Base-by-base conservation (phyloP, 768 basidiomycete genomes). In the Lentinula edodes region DNA sequence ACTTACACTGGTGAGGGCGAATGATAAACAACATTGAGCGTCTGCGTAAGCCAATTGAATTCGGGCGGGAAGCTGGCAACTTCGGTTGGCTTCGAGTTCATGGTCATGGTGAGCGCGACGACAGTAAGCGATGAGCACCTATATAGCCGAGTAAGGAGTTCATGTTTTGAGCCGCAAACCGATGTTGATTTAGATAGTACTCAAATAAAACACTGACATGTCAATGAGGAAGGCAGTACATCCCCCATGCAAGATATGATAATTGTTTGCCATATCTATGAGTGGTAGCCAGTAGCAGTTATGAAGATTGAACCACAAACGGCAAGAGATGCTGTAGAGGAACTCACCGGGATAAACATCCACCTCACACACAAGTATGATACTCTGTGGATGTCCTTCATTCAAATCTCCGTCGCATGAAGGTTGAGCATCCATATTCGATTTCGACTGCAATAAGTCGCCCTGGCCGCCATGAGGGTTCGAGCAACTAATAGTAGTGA, bases 251-350 rank as follows among this genome's bases (percentile, higher is more conserved):
- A 56, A 28, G n/a, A n/a, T 42, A n/a, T 56, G 41, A 28, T 43
- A 18, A 45, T 56, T 41, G 41, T 56, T 56, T 42, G 55, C 55
- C 55, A 56, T 56, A 42, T 56, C 55, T 56, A 8, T 23, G 18
- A 5, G 36, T 39, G 12, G 36, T 39, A 35, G 13, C 13, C 4
- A 18, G n/a, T 36, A 53, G 52, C 53, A 15, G 4, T 12, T 28
- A 16, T 0, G 7, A 36, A 39, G 6, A 9, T 28, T 55, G 35
- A 12, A 20, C 23, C 9, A 13, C 18, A 42, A 20, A 23, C 9
- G 12, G 15, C 13, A 9, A 54, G 36, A 8, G 6, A 13, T 39
- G 38, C 38, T n/a, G 10, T 3, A 48, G 8, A 48, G 3, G 6
- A 23, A 20, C 46, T 48, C 18, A 56, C 55, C 55, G 9, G 41